Evolutionary conservation across 768 basidiomycete species (phyloP).

Genomic region (Lepiota brunneoincarnata): DNA sequence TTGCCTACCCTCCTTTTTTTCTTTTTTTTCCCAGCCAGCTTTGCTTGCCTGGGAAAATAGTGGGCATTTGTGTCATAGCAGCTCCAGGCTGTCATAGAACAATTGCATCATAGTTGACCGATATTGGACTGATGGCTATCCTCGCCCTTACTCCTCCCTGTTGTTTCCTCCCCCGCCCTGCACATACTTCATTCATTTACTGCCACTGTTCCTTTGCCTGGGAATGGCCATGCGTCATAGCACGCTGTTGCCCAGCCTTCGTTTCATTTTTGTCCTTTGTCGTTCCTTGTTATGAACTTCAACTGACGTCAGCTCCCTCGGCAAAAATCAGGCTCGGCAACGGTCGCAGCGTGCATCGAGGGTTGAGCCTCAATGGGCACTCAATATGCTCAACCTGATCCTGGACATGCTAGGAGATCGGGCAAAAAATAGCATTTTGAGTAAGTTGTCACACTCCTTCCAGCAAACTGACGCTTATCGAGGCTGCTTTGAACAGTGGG

Average conservation of each 20-base stretch:
- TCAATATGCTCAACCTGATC: constrained; percentile 40
- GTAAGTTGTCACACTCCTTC: constrained; percentile 25
- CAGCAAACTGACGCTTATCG: constrained; percentile 8
- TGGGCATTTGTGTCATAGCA: constrained; percentile 15
- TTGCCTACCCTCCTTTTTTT: not conserved
- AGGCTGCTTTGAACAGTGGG: constrained; percentile 44
- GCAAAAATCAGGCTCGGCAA: constrained; percentile 34
- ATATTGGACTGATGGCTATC: not conserved
- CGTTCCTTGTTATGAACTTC: not conserved
- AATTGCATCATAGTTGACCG: constrained; percentile 9
- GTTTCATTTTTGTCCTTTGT: not conserved
- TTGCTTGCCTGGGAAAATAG: constrained; percentile 12
- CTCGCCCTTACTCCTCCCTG: not conserved
- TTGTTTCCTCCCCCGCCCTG: not conserved
- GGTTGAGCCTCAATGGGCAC: constrained; percentile 41
- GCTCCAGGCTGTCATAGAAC: constrained; percentile 4
- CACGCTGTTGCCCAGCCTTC: not conserved
- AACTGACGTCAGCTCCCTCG: not conserved
- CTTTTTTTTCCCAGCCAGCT: constrained; percentile 7
- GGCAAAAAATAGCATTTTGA: constrained; percentile 45
- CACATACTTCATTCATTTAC: constrained; percentile 2
- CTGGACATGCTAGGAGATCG: constrained; percentile 46
- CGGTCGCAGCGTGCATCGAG: constrained; percentile 33
- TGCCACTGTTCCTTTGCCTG: not conserved
- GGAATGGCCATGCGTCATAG: constrained; percentile 5